Conservation (phyloP, 2,329 filamentous ascomycete species). For the Pseudocercospora crystallina region DNA sequence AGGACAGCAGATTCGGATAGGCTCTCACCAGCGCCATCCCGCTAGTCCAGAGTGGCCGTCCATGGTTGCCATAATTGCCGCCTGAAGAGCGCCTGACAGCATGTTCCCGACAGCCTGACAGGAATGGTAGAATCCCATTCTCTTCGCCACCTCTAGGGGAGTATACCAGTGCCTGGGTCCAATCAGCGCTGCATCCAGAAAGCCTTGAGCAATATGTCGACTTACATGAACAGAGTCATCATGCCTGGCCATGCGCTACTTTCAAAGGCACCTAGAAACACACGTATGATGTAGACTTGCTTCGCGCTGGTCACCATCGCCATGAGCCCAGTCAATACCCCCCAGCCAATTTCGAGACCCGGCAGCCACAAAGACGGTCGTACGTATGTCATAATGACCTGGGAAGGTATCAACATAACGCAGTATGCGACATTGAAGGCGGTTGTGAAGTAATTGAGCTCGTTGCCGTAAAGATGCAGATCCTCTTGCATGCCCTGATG, state of each 20-base stretch:
- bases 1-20: neutral
- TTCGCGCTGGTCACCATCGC: constrained; percentile 31
- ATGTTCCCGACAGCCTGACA: constrained; percentile 29
- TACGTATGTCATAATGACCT: constrained; percentile 42
- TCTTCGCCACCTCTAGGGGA: constrained; percentile 25
- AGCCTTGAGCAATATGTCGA: too few relatives aligned
- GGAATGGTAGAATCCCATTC: constrained; percentile 28
- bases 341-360: constrained; percentile 29
- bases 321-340: constrained; percentile 31
- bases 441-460: constrained; percentile 39
- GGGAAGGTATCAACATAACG: constrained; percentile 41
- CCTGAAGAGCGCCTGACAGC: constrained; percentile 27
- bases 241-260: constrained; percentile 46
- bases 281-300: constrained; percentile 30
- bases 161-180: constrained; percentile 27
- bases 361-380: constrained; percentile 37
- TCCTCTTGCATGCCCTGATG: constrained; percentile 29
- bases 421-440: constrained; percentile 43
- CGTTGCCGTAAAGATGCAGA: constrained; percentile 27
- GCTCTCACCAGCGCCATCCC: constrained; percentile 36
- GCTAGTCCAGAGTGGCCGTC: constrained; percentile 33
- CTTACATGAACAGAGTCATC: constrained; percentile 42
- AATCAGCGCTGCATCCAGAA: too few relatives aligned
- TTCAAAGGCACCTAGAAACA: constrained; percentile 32
- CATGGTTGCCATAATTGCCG: constrained; percentile 34